Percentiles rank a stretch among this genome's conserved stretches.
These are phyloP conservation scores for Cercospora zeae-maydis DNA, from an alignment of 2,329 filamentous ascomycete species.

Conservation along the genomic window DNA sequence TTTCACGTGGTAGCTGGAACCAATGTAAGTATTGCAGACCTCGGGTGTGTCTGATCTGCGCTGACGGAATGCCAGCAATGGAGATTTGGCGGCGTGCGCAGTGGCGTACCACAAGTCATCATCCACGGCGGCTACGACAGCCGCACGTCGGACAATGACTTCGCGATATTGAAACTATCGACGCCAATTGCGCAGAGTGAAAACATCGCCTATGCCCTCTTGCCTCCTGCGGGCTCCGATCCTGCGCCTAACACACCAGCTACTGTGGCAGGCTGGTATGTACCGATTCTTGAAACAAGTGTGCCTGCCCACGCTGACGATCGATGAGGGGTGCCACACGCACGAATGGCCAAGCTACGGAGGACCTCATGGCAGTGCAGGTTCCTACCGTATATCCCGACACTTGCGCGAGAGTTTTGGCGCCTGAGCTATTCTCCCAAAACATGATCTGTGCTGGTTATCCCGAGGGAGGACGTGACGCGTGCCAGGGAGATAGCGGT, in stretches of 20 bases:
- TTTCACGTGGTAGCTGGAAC: neutral
- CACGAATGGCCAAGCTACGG: neutral
- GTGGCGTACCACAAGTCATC: neutral
- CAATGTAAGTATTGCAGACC: neutral
- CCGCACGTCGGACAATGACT: neutral
- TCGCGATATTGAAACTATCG: neutral
- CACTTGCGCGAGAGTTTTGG: neutral
- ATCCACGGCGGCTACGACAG: neutral
- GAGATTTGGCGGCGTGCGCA: neutral
- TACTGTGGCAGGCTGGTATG: slow-evolving; percentile 1
- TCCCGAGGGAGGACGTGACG: neutral
- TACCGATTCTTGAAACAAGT: neutral
- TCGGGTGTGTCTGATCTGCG: neutral
- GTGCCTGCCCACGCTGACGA: neutral
- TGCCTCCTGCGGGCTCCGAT: neutral
- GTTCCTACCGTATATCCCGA: neutral
- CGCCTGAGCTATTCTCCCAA: neutral
- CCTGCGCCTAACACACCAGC: neutral
- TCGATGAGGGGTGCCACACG: neutral
- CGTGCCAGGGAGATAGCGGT: neutral
- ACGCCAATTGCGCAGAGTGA: neutral
- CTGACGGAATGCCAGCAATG: neutral
- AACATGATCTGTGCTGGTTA: slow-evolving; percentile 2
- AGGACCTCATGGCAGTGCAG: neutral
- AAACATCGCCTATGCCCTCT: neutral